phyloP scores from a whole-genome alignment of 2,329 filamentous ascomycete genomes.

The Colletotrichum eremochloae region DNA sequence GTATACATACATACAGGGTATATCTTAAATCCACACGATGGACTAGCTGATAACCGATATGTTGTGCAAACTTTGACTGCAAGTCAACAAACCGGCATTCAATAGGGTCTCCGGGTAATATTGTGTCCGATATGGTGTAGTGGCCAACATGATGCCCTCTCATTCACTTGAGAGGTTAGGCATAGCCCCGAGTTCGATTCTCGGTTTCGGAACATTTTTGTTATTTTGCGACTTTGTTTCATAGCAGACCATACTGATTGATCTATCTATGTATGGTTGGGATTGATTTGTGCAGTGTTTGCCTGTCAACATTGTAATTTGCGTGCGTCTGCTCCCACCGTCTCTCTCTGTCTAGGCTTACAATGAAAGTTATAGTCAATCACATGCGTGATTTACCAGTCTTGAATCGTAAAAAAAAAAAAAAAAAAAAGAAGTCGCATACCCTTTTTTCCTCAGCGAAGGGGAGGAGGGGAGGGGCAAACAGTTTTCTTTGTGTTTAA shows the following conservation, averaged over 20 bases:
- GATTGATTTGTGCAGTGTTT: background rate
- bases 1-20: too few relatives aligned
- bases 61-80: too few relatives aligned
- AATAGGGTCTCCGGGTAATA: too few relatives aligned
- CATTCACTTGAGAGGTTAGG: slow-evolving; percentile 9
- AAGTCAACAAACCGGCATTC: too few relatives aligned
- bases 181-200: slow-evolving; percentile 39
- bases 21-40: fast-evolving
- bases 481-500: background rate
- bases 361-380: background rate
- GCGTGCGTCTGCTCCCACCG: background rate
- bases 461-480: too few relatives aligned
- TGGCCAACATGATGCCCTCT: slow-evolving; percentile 39
- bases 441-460: background rate
- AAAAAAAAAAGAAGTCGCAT: background rate
- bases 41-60: too few relatives aligned
- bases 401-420: background rate
- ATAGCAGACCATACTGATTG: too few relatives aligned
- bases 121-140: slow-evolving; percentile 34
- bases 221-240: too few relatives aligned
- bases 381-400: background rate
- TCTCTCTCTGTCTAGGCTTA: background rate
- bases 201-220: slow-evolving; percentile 28
- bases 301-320: background rate
- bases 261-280: too few relatives aligned